Conservation (phyloP, 1,139 yeast genomes). For the Taphrina confusa region DNA sequence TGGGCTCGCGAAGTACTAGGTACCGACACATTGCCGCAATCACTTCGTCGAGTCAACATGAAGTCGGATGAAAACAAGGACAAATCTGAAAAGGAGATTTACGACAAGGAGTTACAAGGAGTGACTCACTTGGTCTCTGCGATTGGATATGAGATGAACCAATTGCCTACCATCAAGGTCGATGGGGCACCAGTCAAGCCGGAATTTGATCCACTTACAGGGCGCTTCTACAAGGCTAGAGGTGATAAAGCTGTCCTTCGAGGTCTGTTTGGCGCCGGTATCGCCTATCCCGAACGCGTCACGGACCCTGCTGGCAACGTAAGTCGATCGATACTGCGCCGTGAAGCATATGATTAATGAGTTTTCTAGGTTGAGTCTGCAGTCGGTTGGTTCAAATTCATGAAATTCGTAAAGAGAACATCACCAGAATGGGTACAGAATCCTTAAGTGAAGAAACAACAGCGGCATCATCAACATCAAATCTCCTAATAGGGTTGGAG, state of each 20-base stretch:
- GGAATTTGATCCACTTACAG: conserved; percentile 23
- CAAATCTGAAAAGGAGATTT: conserved; percentile 18
- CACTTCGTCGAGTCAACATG: conserved; percentile 15
- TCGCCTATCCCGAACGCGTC: conserved; percentile 34
- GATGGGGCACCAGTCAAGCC: conserved; percentile 17
- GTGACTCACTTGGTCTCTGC: conserved; percentile 27
- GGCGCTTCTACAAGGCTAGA: conserved; percentile 1
- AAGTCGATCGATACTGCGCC: too few species aligned
- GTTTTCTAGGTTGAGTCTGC: conserved; percentile 12
- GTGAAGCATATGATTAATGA: too few species aligned
- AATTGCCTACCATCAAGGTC: conserved; percentile 9
- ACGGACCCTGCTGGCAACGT: conserved; percentile 32
- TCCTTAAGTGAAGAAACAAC: too few species aligned
- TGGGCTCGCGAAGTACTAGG: conserved; percentile 28
- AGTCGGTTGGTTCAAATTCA: conserved; percentile 33
- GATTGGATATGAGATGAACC: conserved; percentile 24
- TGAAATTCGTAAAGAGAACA: conserved; percentile 24
- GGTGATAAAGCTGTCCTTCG: conserved; percentile 7
- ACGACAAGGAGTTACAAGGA: conserved; percentile 17
- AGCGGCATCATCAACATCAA: too few species aligned
- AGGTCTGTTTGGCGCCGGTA: conserved; percentile 30
- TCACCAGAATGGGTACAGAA: conserved; percentile 32
- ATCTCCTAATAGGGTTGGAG: too few species aligned
- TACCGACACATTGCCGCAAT: neutral
- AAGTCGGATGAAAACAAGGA: conserved; percentile 12